A percentile compares a stretch with the other conserved stretches of the same genome.
Evolutionary conservation across 2,329 filamentous ascomycete species (phyloP).

Genomic region (Seiridium cupressi): DNA sequence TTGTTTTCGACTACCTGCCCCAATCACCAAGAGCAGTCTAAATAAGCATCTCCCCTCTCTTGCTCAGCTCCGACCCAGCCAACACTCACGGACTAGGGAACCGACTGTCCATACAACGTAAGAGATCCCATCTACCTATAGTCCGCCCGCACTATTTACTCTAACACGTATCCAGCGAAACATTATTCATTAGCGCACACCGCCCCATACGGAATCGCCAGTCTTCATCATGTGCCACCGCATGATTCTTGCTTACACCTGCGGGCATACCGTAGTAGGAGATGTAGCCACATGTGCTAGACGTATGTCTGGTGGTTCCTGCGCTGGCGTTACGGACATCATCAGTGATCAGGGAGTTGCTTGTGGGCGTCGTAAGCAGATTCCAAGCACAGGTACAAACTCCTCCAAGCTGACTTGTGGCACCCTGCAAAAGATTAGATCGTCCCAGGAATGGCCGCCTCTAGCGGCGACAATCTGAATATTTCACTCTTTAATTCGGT

Average conservation of each 20-base stretch:
- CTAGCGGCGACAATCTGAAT: not conserved
- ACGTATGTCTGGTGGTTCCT: not conserved
- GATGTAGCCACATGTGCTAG: not conserved
- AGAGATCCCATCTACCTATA: too few species aligned
- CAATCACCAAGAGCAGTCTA: too few species aligned
- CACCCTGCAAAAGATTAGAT: not conserved
- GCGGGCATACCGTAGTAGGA: not conserved
- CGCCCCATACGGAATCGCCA: too few species aligned
- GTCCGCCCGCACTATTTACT: too few species aligned
- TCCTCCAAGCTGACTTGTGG: not conserved
- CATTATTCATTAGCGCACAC: too few species aligned
- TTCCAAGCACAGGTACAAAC: not conserved
- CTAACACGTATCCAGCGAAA: too few species aligned
- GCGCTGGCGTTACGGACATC: not conserved
- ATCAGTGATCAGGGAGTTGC: not conserved
- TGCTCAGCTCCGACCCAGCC: too few species aligned
- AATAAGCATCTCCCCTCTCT: too few species aligned
- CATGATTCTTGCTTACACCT: not conserved
- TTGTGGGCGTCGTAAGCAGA: not conserved
- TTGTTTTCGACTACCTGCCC: too few species aligned
- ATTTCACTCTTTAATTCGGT: not conserved
- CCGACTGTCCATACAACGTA: too few species aligned
- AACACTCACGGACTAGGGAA: too few species aligned
- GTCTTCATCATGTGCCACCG: not conserved
- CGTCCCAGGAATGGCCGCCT: not conserved